These are phyloP conservation scores for Phytophthora fragariae DNA, from an alignment of 352 stramenopile genomes.

Conservation along the genomic window DNA sequence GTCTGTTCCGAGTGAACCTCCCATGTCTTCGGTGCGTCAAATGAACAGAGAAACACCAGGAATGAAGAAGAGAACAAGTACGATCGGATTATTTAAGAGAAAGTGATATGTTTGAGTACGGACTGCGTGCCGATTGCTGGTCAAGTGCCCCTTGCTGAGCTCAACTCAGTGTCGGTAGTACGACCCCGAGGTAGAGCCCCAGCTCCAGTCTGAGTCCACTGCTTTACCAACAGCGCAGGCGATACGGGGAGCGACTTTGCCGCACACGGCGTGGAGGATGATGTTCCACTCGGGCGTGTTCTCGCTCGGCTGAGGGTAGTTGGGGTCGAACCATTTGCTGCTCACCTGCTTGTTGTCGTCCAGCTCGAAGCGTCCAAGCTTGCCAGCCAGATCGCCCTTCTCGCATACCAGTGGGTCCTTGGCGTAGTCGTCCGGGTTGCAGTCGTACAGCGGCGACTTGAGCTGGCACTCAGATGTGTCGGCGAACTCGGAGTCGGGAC, in stretches of 20 bases:
- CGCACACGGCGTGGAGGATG: constrained; percentile 55
- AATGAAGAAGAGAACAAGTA: too few species aligned
- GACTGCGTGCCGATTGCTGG: too few species aligned
- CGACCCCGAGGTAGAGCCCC: background rate
- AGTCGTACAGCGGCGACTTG: constrained; percentile 53
- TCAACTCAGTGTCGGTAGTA: background rate
- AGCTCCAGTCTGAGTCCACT: constrained; percentile 19
- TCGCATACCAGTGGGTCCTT: constrained; percentile 53
- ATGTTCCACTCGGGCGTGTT: constrained; percentile 56
- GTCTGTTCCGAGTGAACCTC: too few species aligned
- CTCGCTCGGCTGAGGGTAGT: constrained; percentile 49
- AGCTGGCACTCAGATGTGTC: constrained; percentile 45
- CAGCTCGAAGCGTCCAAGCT: constrained; percentile 50
- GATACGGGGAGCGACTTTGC: constrained; percentile 45
- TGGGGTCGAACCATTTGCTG: constrained; percentile 30
- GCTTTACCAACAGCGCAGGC: constrained; percentile 50
- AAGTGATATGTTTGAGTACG: too few species aligned
- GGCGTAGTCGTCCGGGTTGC: constrained; percentile 48
- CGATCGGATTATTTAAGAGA: too few species aligned
- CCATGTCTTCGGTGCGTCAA: too few species aligned
- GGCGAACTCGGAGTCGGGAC: constrained; percentile 58
- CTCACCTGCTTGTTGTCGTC: constrained; percentile 35
- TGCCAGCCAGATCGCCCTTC: constrained; percentile 65
- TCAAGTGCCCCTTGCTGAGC: too few species aligned
- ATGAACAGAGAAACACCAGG: too few species aligned